Conservation (phyloP, 495 filamentous ascomycete genomes). For the Xylona heveae region DNA sequence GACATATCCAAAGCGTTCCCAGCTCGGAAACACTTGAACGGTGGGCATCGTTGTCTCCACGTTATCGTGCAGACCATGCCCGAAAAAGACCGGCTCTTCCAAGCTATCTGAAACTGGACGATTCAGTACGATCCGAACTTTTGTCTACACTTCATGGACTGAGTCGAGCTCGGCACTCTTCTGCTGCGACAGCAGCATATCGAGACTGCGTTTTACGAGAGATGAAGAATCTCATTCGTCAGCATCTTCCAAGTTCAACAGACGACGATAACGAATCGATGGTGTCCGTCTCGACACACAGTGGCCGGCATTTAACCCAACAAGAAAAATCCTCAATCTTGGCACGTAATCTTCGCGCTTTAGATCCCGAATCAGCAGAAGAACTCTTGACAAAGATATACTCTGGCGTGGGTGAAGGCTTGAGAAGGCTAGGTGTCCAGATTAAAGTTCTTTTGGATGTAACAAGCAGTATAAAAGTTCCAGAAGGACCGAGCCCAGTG, state of each 20-base stretch:
- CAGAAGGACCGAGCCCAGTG: constrained; percentile 5
- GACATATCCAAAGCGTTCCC: constrained; percentile 63
- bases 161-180: constrained; percentile 53
- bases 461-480: constrained; percentile 46
- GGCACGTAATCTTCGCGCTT: constrained; percentile 72
- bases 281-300: constrained; percentile 67
- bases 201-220: constrained; percentile 73
- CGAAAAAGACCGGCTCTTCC: constrained; percentile 46
- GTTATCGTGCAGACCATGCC: constrained; percentile 41
- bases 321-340: constrained; percentile 80
- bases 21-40: constrained; percentile 52
- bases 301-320: constrained; percentile 45
- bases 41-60: constrained; percentile 42
- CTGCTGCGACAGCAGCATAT: constrained; percentile 63
- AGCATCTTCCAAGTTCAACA: constrained; percentile 69
- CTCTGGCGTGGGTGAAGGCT: constrained; percentile 63
- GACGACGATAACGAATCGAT: constrained; percentile 87
- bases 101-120: constrained; percentile 51
- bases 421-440: constrained; percentile 70
- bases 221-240: constrained; percentile 67
- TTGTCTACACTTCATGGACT: constrained; percentile 51
- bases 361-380: constrained; percentile 73
- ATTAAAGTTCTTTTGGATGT: constrained; percentile 92
- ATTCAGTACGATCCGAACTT: constrained; percentile 43
- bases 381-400: constrained; percentile 67